Base-by-base conservation (phyloP, 1,139 yeast species). In the Kurtzmaniella quercitrusa region DNA sequence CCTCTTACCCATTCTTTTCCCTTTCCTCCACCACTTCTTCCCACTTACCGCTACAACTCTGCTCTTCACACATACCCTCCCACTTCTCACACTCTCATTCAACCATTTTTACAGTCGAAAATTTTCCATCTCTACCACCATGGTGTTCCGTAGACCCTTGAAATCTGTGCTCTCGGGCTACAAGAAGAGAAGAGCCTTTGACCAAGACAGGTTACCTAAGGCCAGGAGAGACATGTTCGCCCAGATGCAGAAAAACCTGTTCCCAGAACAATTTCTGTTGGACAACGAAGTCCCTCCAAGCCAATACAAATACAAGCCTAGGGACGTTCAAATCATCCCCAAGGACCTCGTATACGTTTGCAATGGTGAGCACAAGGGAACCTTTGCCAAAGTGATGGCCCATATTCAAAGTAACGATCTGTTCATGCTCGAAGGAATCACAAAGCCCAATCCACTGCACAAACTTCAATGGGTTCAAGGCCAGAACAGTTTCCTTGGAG, bases 401-500 rank as follows among this genome's bases (percentile, higher is more conserved):
- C 64, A 65, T 41, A 54, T 63, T 29, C 59, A 67, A 6, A 65
- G 62, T 41, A 57, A 56, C 41, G 69, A 71, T 49, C 51, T 68
- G 11, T 65, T 67, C 18, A 59, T 65, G 41, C 56, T 72, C 51
- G 57, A 71, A 14, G 70, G 68, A 51, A 59, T 68, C 24, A 62
- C 66, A 15, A 57, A 63, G 41, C 68, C 68, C 53, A 65, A 60
- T 45, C 54, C 71, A 39, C 54, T 71, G 42, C 96, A 96, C 16
- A 82, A 81, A 55, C 70, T 73, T 43, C 75, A 76, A 56, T 88
- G 95, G 94, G 75, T 79, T 39, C 83, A 80, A 45, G 83, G 85
- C 42, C 95, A 85, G 59, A 72, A 74, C 24, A 77, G 84, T 44
- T 94, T 89, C 53, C 79, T 89, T 40, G 74, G 86, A 36, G 81